phyloP scores from a whole-genome alignment of 2,329 filamentous ascomycete genomes.

The Curvularia lunata region DNA sequence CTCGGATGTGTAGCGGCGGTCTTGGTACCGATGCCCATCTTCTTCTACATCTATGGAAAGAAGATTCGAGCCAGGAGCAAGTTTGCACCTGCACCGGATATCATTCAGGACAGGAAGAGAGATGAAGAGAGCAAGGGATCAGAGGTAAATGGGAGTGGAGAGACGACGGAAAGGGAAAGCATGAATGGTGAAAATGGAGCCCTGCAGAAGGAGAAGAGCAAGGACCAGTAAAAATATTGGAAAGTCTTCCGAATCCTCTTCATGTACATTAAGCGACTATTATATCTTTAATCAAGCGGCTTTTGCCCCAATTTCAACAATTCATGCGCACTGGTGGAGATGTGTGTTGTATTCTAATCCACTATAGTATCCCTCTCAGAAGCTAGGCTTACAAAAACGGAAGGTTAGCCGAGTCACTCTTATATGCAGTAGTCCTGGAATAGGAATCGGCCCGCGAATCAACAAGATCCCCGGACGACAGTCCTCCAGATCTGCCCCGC shows the following conservation, averaged over 20 bases:
- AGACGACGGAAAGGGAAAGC: conserved; percentile 14
- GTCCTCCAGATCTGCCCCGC: conserved; percentile 26
- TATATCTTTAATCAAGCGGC: conserved; percentile 4
- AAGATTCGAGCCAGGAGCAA: conserved; percentile 52
- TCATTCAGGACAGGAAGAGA: conserved; percentile 43
- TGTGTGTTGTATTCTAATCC: neutral
- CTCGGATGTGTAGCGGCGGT: conserved; percentile 53
- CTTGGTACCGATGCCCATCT: conserved; percentile 53
- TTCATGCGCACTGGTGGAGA: neutral
- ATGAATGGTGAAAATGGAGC: conserved; percentile 4
- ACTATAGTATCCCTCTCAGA: neutral
- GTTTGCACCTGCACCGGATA: conserved; percentile 53
- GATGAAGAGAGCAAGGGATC: conserved; percentile 41
- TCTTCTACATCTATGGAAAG: conserved; percentile 54
- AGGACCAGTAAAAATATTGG: conserved; percentile 16
- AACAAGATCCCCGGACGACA: conserved; percentile 27
- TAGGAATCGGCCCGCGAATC: conserved; percentile 6
- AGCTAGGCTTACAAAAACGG: neutral
- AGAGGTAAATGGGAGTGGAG: conserved; percentile 16
- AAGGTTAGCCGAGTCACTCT: conserved; percentile 23
- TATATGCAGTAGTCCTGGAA: conserved; percentile 1
- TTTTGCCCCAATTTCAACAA: neutral
- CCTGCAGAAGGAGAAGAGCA: conserved; percentile 21
- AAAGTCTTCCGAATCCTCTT: neutral
- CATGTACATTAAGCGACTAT: conserved; percentile 3